Base-by-base conservation (phyloP, 1,284 basidiomycete genomes). In the Ganoderma multipileum region DNA sequence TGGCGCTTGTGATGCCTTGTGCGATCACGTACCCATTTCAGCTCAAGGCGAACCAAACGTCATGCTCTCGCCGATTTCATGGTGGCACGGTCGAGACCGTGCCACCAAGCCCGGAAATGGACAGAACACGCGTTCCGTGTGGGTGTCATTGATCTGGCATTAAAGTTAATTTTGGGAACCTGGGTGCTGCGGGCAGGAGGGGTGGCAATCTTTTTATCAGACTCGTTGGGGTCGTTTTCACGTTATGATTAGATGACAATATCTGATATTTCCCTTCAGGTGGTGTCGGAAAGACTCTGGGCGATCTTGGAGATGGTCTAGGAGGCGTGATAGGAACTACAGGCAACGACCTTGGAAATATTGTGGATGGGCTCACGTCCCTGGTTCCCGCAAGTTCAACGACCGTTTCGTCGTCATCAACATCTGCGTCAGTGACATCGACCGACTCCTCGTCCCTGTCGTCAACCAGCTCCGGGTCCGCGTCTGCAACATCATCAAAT, bases 331-430 rank as follows among this genome's bases (percentile, higher is more conserved):
- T 72, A 38, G 68, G 66, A 12, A 57, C 44, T 61, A 18, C 54
- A 36, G 47, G 67, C 8, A 36, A 41, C 30, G 58, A 66, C 42
- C 39, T 68, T 18, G 64, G 62, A 5, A 54, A 26, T 55, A 36
- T n/a, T 7, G 30, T 67, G 12, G 52, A 16, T 9, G n/a, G 28
- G 20, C 52, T 70, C n/a, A 73, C 71, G 6, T 68, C 73, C 20
- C n/a, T 75, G 26, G 71, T 75, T 4, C 66, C 72, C 55, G 72
- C 74, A 11, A 73, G 69, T 47, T 72, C 72, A 16, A 72, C 71
- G 8, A 66, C 36, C 61, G 8, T 58, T 39, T 47, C 62, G 0
- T 54, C 66, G 11, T 44, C 68, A 3, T 12, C 61, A 44, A 59
- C 68, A 26, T 23, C 61, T 16, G 36, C n/a, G 18, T 41, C 60